These are phyloP conservation scores for Persicaria tinctoria DNA, from an alignment of 148 eudicot species.

Conservation along the genomic window DNA sequence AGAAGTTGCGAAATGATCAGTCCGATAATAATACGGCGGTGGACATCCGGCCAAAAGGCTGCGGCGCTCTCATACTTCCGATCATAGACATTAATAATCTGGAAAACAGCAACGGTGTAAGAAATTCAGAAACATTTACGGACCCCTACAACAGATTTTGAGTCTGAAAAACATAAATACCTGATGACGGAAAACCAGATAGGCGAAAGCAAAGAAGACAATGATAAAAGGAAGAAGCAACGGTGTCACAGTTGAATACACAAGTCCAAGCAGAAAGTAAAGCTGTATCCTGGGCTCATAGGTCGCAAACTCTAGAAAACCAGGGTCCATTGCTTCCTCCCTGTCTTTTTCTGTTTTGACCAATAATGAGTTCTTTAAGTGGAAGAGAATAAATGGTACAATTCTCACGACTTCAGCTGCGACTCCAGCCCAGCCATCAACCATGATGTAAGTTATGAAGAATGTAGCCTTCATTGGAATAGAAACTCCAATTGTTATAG, in stretches of 20 bases:
- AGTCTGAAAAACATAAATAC: slow-evolving; percentile 1
- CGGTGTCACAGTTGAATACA: slow-evolving; percentile 8
- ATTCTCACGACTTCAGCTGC: slow-evolving; percentile 11
- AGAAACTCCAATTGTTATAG: slow-evolving; percentile 10
- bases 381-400: slow-evolving; percentile 8
- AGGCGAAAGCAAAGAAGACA: slow-evolving; percentile 13
- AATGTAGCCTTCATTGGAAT: slow-evolving; percentile 15
- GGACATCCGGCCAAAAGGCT: slow-evolving; percentile 12
- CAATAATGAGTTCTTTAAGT: slow-evolving; percentile 5
- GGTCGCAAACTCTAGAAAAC: slow-evolving; percentile 10
- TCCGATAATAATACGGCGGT: slow-evolving; percentile 7
- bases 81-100: slow-evolving; percentile 10
- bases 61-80: slow-evolving; percentile 13
- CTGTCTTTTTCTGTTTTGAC: slow-evolving; percentile 15
- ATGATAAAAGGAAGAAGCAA: slow-evolving; percentile 12
- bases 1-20: slow-evolving; percentile 12
- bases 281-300: slow-evolving; percentile 14
- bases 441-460: slow-evolving; percentile 14
- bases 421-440: slow-evolving; percentile 16
- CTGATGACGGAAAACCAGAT: slow-evolving; percentile 15
- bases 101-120: not conserved
- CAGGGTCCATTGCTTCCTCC: slow-evolving; percentile 16
- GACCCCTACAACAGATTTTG: not conserved
- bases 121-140: not conserved
- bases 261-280: slow-evolving; percentile 13